Evolutionary conservation across 495 filamentous ascomycete species (phyloP), one percentile per base, ranked within the genome.

Genomic region (Neurospora sp.): DNA sequence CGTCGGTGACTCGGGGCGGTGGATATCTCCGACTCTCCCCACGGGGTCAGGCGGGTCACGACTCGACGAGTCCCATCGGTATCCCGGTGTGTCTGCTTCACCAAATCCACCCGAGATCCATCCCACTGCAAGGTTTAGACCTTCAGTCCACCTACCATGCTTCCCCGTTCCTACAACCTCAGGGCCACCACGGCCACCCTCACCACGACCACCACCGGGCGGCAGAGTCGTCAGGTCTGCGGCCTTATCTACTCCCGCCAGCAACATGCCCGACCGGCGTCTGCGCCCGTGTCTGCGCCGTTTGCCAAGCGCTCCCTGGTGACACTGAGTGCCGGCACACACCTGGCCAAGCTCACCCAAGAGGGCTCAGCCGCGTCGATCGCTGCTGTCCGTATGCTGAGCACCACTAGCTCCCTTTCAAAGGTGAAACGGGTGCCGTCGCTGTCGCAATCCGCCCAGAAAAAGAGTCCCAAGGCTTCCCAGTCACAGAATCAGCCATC

Each of bases 141-240:
- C 53, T 37, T 9, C 53, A 31, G 53, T 35, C 14, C 31, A 12
- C 14, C 31, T 65, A 37, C 27, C 35, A 79, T 74, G 74, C 71
- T 79, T 69, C 77, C 76, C 65, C 78, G 74, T 40, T 70, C 75
- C n/a, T 73, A 70, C 72, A 59, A 41, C 35, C 68, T 59, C 78
- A 35, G 71, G 72, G 37, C 73, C 72, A 61, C 53, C 53, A 31
- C 27, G 27, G 53, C 12, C 53, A 35, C 17, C 53, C 53, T 65
- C 53, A 65, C 27, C 53, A 61, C 53, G 27, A 12, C 53, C 53
- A 27, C 27, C 27, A 31, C 48, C 48, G 48, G 10, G 20, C 22
- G 10, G 39, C 76, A 69, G 59, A 70, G 78, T 48, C 78, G 76
- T 72, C 80, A 75, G 71, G 59, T 76, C 44, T 79, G 80, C 72